Percentiles rank a stretch among this genome's conserved stretches.
Conservation (phyloP, 805 yeast species). For the Ogataea neopini region DNA sequence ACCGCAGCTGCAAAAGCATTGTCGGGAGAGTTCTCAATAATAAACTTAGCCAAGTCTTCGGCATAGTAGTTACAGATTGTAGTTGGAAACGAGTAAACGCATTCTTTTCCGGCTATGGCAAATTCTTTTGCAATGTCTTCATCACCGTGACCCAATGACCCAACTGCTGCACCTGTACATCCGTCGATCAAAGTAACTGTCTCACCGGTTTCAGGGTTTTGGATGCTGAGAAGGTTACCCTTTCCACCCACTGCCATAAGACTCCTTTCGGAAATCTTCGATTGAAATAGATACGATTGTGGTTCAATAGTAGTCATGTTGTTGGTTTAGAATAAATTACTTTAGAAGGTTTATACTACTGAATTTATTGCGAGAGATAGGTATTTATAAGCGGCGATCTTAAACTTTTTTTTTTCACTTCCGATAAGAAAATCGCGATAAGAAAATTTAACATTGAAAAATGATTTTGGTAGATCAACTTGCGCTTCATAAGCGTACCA, state of each 20-base stretch:
- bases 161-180: conserved; percentile 56
- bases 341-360: too few species aligned
- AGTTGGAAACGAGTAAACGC: conserved; percentile 40
- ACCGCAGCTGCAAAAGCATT: conserved; percentile 42
- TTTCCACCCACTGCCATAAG: conserved; percentile 41
- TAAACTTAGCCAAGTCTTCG: conserved; percentile 47
- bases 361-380: too few species aligned
- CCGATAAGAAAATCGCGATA: not conserved
- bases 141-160: conserved; percentile 47
- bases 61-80: conserved; percentile 40
- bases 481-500: too few species aligned
- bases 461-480: not conserved
- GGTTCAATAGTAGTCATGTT: conserved; percentile 8
- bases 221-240: conserved; percentile 40
- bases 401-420: not conserved
- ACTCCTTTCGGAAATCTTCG: conserved; percentile 36
- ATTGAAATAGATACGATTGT: conserved; percentile 42
- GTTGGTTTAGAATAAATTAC: too few species aligned
- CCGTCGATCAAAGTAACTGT: conserved; percentile 41
- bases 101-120: conserved; percentile 37
- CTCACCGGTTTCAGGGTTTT: conserved; percentile 43
- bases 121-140: conserved; percentile 41
- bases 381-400: too few species aligned
- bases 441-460: not conserved
- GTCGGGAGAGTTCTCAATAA: conserved; percentile 40